Conservation (phyloP, 1,284 basidiomycete species). For the Amylostereum areolatum region DNA sequence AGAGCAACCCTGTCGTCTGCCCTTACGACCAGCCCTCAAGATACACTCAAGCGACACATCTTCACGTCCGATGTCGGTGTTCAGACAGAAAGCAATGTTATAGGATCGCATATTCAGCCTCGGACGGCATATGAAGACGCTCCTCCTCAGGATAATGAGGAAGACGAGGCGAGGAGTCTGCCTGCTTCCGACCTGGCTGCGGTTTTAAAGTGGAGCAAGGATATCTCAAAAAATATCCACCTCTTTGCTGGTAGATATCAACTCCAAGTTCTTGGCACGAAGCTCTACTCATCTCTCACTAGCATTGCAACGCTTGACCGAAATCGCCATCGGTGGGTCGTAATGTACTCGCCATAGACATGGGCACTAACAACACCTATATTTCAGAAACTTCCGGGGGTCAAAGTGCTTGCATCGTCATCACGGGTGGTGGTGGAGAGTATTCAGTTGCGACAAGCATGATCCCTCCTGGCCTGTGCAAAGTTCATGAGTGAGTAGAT, state of each 20-base stretch:
- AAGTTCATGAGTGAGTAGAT: slow-evolving; percentile 56
- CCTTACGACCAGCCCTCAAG: slow-evolving; percentile 37
- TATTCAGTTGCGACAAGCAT: slow-evolving; percentile 65
- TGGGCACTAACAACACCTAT: neutral
- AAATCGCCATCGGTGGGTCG: slow-evolving; percentile 55
- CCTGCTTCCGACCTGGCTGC: slow-evolving; percentile 54
- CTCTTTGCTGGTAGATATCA: slow-evolving; percentile 42
- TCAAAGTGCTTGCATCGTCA: slow-evolving; percentile 60
- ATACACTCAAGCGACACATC: slow-evolving; percentile 45
- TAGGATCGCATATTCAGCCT: slow-evolving; percentile 25
- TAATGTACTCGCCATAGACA: neutral
- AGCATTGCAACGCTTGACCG: slow-evolving; percentile 62
- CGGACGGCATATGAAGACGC: slow-evolving; percentile 26
- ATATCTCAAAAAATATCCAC: slow-evolving; percentile 68
- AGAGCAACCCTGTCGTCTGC: slow-evolving; percentile 47
- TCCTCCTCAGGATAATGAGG: slow-evolving; percentile 35
- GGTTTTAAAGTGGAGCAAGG: slow-evolving; percentile 65
- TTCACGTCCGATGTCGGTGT: slow-evolving; percentile 56
- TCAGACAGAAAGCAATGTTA: slow-evolving; percentile 51
- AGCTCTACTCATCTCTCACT: slow-evolving; percentile 8
- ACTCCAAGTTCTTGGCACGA: neutral
- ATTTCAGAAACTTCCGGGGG: slow-evolving; percentile 55
- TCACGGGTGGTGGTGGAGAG: slow-evolving; percentile 61
- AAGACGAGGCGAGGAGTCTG: slow-evolving; percentile 43
- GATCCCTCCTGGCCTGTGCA: slow-evolving; percentile 50